A percentile compares a stretch with the other conserved stretches of the same genome.
Conservation (phyloP, 495 filamentous ascomycete genomes). For the Penicillium desertorum region DNA sequence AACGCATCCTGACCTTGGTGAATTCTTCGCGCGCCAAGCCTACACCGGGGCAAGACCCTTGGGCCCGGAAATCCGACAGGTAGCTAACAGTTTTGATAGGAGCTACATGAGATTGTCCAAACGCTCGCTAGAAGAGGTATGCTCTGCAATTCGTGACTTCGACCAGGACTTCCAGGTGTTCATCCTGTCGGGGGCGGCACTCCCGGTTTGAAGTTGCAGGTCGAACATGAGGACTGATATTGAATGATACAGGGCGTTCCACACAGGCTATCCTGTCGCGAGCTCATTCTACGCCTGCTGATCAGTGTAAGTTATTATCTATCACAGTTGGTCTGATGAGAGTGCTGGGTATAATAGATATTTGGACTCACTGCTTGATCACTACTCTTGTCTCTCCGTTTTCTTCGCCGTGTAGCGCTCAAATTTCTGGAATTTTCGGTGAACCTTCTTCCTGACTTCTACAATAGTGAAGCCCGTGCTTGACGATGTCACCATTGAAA, state of each 20-base stretch:
- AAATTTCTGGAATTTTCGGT: not conserved
- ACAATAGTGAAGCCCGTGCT: constrained; percentile 45
- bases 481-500: constrained; percentile 42
- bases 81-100: constrained; percentile 40
- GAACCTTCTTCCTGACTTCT: constrained; percentile 6
- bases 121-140: constrained; percentile 70
- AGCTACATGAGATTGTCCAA: constrained; percentile 77
- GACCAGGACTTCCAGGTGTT: not conserved
- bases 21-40: constrained; percentile 31
- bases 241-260: constrained; percentile 47
- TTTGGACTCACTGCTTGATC: not conserved
- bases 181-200: not conserved
- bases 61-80: constrained; percentile 12
- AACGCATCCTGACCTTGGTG: constrained; percentile 12
- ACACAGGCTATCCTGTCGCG: constrained; percentile 80
- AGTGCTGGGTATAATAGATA: not conserved
- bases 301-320: constrained; percentile 60
- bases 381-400: not conserved
- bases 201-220: not conserved
- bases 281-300: constrained; percentile 80
- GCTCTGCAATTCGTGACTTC: not conserved
- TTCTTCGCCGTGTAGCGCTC: not conserved
- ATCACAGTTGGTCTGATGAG: not conserved
- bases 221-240: constrained; percentile 12
- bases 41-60: constrained; percentile 15